Conservation (phyloP, 163 green algal species). For the Coccomyxa subellipsoidea region DNA sequence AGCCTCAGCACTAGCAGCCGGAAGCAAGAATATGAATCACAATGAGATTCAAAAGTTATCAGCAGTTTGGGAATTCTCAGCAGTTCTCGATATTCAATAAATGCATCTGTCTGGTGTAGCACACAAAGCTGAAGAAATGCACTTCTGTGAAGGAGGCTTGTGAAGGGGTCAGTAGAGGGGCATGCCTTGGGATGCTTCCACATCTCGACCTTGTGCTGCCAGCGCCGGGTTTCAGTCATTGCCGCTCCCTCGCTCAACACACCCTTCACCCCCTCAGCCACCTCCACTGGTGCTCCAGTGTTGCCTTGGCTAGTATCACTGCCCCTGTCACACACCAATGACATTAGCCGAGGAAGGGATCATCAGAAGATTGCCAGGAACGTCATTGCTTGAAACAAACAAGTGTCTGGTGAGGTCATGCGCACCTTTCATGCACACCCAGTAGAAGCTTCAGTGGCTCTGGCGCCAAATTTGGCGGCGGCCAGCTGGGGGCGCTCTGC, state of each 20-base stretch:
- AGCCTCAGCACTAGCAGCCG: too few species aligned
- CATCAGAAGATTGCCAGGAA: not conserved
- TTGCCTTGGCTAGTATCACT: not conserved
- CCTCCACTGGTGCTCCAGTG: not conserved
- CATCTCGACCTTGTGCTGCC: slow-evolving; percentile 16
- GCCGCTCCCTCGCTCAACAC: not conserved
- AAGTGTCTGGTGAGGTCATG: too few species aligned
- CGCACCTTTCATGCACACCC: not conserved
- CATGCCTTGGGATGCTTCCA: slow-evolving; percentile 19
- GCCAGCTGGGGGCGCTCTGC: slow-evolving; percentile 16
- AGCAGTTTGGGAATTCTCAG: too few species aligned
- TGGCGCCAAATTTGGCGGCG: slow-evolving; percentile 5
- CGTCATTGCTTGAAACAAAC: not conserved
- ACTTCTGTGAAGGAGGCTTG: too few species aligned
- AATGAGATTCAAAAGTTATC: too few species aligned
- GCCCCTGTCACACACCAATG: not conserved
- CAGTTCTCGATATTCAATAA: too few species aligned
- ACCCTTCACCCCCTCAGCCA: not conserved
- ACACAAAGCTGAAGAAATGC: too few species aligned
- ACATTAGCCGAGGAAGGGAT: not conserved
- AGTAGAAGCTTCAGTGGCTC: slow-evolving; percentile 16
- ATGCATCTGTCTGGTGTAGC: too few species aligned
- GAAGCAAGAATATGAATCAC: too few species aligned
- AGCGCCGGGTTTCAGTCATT: not conserved
- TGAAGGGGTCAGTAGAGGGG: not conserved